These are phyloP conservation scores for Phytophthora ohioensis DNA, from an alignment of 352 stramenopile species.

Conservation along the genomic window DNA sequence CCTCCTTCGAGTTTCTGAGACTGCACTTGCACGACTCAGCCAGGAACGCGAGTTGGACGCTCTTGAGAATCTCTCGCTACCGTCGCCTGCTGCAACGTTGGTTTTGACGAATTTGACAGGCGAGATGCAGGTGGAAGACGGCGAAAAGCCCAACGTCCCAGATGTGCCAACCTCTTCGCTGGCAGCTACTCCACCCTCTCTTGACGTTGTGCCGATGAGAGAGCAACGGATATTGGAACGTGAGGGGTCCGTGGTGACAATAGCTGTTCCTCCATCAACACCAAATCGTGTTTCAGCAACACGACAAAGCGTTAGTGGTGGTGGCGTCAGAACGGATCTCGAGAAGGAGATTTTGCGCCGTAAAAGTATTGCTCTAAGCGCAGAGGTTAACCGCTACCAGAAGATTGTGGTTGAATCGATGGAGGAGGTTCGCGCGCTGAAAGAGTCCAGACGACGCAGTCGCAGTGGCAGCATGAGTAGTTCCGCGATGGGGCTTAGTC, in stretches of 20 bases:
- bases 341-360: constrained; percentile 52
- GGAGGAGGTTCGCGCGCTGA: constrained; percentile 46
- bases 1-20: constrained; percentile 65
- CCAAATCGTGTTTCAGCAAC: constrained; percentile 16
- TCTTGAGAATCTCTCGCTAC: constrained; percentile 44
- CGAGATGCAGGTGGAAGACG: constrained; percentile 14
- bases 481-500: constrained; percentile 25
- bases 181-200: neutral
- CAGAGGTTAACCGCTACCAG: constrained; percentile 52
- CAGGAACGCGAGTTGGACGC: constrained; percentile 56
- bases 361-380: constrained; percentile 43
- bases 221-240: constrained; percentile 13
- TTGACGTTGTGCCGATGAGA: constrained; percentile 2
- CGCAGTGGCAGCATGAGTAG: constrained; percentile 33
- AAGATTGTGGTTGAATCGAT: constrained; percentile 54
- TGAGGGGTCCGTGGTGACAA: constrained; percentile 6
- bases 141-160: neutral
- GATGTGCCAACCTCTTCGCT: neutral
- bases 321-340: constrained; percentile 22
- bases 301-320: constrained; percentile 15
- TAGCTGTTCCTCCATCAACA: constrained; percentile 17
- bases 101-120: constrained; percentile 20
- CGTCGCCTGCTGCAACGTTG: constrained; percentile 28
- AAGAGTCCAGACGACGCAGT: constrained; percentile 44
- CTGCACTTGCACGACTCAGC: constrained; percentile 59